Percentiles rank a stretch among this genome's conserved stretches.
Evolutionary conservation across 768 basidiomycete species (phyloP).

Genomic region (Agaricus sinodeliciosus): DNA sequence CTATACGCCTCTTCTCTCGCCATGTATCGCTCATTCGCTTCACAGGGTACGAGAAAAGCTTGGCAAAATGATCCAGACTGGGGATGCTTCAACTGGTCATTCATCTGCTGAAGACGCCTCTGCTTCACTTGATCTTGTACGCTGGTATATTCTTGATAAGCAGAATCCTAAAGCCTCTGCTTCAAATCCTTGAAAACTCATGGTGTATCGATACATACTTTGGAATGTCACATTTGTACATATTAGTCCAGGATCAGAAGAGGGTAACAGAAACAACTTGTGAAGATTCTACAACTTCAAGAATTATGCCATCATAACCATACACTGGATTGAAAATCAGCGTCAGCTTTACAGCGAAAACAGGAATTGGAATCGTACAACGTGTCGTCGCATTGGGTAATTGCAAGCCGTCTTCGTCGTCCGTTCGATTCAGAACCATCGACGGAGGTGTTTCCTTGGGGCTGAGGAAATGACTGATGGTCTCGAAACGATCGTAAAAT

Average conservation of each 20-base stretch:
- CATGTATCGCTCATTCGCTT: slow-evolving; percentile 6
- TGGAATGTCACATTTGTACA: too few relatives aligned
- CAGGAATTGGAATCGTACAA: slow-evolving; percentile 36
- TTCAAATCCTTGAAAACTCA: too few relatives aligned
- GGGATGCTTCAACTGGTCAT: slow-evolving; percentile 72
- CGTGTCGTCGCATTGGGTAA: slow-evolving; percentile 60
- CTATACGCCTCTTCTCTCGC: slow-evolving; percentile 12
- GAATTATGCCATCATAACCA: slow-evolving; percentile 76
- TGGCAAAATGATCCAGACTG: slow-evolving; percentile 75
- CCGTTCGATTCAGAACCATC: slow-evolving; percentile 75
- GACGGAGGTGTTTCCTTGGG: slow-evolving; percentile 71
- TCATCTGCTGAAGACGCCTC: slow-evolving; percentile 87
- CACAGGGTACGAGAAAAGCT: slow-evolving; percentile 79
- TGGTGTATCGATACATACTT: too few relatives aligned
- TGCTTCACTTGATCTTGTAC: slow-evolving; percentile 83
- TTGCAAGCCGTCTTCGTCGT: slow-evolving; percentile 66
- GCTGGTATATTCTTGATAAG: slow-evolving; percentile 71
- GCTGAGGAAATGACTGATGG: slow-evolving; percentile 70
- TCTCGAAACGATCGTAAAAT: slow-evolving; percentile 75
- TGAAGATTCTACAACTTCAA: slow-evolving; percentile 74
- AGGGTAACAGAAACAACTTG: slow-evolving; percentile 71
- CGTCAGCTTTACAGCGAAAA: not conserved
- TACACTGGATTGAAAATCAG: slow-evolving; percentile 35
- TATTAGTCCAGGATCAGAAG: slow-evolving; percentile 32
- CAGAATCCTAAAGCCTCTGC: not conserved